Conservation (phyloP, 805 yeast genomes). For the Starmerella stigmatis region DNA sequence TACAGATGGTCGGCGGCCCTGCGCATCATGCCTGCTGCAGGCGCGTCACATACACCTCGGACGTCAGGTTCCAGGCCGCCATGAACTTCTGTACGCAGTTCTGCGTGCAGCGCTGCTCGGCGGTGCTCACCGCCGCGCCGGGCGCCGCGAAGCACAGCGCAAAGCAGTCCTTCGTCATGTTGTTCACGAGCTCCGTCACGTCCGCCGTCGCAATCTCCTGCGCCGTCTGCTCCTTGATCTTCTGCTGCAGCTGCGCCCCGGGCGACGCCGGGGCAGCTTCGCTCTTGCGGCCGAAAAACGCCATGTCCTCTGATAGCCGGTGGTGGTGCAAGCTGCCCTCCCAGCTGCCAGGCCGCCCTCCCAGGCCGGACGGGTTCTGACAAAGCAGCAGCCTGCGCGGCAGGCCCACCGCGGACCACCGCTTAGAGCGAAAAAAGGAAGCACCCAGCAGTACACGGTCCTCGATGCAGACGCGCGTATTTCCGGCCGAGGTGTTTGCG, state of each 20-base stretch:
- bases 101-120: constrained; percentile 56
- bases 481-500: constrained; percentile 74
- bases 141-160: constrained; percentile 65
- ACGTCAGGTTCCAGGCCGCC: constrained; percentile 81
- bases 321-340: too few species aligned
- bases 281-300: constrained; percentile 17
- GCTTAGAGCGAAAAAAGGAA: too few species aligned
- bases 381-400: not conserved
- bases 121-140: constrained; percentile 37
- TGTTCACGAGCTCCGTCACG: constrained; percentile 77
- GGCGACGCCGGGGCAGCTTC: not conserved
- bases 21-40: constrained; percentile 46
- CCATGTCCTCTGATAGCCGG: constrained; percentile 5
- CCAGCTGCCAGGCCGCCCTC: too few species aligned
- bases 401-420: not conserved
- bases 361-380: too few species aligned
- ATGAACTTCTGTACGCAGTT: constrained; percentile 79
- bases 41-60: constrained; percentile 64
- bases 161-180: constrained; percentile 78
- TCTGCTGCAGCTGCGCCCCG: constrained; percentile 10
- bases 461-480: constrained; percentile 40
- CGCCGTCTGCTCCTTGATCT: constrained; percentile 51
- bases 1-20: too few species aligned
- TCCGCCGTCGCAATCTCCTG: constrained; percentile 85
- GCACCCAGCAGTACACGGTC: not conserved